Conservation (phyloP, 192 early-diverging fungal species). For the Dissophora globulifera region DNA sequence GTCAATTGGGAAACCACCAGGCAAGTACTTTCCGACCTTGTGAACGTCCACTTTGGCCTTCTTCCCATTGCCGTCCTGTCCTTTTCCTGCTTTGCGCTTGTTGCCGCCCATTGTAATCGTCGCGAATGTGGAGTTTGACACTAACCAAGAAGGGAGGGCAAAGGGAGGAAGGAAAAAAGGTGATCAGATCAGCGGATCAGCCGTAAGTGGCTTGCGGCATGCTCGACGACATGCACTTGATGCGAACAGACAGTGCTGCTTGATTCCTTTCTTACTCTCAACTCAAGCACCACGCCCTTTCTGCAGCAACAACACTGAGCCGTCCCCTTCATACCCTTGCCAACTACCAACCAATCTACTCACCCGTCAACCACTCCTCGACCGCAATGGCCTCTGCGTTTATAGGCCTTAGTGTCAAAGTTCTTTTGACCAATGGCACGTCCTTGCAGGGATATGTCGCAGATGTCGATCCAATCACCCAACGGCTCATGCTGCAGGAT, state of each 20-base stretch:
- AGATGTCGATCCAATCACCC: conserved; percentile 67
- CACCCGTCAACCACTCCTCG: neutral
- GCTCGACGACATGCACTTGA: too few species aligned
- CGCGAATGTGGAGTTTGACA: too few species aligned
- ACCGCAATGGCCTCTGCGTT: conserved; percentile 64
- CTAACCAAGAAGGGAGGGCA: too few species aligned
- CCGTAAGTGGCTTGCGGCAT: conserved; percentile 8
- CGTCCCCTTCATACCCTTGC: too few species aligned
- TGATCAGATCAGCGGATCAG: neutral
- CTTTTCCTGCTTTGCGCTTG: conserved; percentile 48
- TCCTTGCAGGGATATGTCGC: conserved; percentile 68
- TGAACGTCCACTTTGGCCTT: conserved; percentile 38
- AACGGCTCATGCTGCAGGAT: conserved; percentile 69
- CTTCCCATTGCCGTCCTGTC: conserved; percentile 22
- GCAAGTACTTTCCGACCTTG: conserved; percentile 48
- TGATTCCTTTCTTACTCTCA: too few species aligned
- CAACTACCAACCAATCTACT: too few species aligned
- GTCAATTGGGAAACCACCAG: conserved; percentile 55
- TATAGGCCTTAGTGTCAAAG: conserved; percentile 65
- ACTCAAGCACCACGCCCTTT: too few species aligned
- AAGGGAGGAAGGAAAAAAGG: neutral
- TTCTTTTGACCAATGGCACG: conserved; percentile 60
- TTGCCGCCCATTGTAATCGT: conserved; percentile 29
- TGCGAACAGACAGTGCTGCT: too few species aligned
- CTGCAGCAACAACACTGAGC: too few species aligned